phyloP scores from a whole-genome alignment of 192 early-diverging fungal species.

The Backusella tuberculispora region DNA sequence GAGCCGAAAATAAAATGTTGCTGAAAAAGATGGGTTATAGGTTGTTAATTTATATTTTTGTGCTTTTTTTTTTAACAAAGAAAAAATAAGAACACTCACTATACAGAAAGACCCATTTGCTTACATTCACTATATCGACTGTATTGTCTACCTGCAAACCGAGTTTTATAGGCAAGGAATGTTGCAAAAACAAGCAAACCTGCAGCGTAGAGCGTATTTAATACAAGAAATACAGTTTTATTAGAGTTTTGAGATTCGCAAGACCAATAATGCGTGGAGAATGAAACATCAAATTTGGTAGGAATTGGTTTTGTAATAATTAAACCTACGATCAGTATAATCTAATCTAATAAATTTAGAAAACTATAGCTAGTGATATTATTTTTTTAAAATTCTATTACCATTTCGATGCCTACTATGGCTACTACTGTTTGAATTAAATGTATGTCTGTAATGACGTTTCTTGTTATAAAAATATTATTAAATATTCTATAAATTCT shows the following conservation, averaged over 20 bases:
- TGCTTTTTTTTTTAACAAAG: background rate
- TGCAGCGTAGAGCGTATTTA: constrained; percentile 41
- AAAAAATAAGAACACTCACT: constrained; percentile 43
- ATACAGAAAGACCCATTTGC: constrained; percentile 55
- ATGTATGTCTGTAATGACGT: constrained; percentile 50
- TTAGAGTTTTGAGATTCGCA: constrained; percentile 35
- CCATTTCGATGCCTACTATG: constrained; percentile 45
- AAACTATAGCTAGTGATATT: background rate
- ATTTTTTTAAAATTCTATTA: constrained; percentile 20
- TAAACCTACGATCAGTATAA: constrained; percentile 44
- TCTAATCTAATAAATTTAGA: constrained; percentile 11
- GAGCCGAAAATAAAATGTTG: constrained; percentile 51
- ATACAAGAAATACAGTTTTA: constrained; percentile 33
- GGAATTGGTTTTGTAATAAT: constrained; percentile 38
- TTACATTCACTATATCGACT: constrained; percentile 52
- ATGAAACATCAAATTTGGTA: constrained; percentile 34
- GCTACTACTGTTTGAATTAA: constrained; percentile 47
- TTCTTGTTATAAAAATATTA: constrained; percentile 54
- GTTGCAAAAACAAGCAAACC: constrained; percentile 45
- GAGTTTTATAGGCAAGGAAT: constrained; percentile 54
- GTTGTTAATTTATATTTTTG: background rate
- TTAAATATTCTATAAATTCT: constrained; percentile 58
- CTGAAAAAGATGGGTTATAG: constrained; percentile 30
- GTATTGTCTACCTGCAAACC: constrained; percentile 47
- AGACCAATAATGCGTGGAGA: constrained; percentile 48